phyloP scores from a whole-genome alignment of 2,329 filamentous ascomycete genomes.

The Didymella arachidicola region DNA sequence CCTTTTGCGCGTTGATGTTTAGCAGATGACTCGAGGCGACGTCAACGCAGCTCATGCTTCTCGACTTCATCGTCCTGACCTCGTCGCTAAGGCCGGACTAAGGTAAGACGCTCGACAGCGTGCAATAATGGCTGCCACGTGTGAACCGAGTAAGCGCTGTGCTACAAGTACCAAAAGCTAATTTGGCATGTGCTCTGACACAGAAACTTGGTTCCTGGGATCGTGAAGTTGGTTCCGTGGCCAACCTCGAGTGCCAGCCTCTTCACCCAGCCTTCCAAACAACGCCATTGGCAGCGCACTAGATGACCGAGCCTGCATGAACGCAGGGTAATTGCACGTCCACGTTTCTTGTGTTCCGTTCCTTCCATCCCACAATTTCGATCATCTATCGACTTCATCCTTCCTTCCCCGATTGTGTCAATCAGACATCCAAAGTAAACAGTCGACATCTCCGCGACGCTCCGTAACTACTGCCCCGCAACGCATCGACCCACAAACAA shows the following conservation, averaged over 20 bases:
- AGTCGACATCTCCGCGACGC: conserved; percentile 8
- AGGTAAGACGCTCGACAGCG: too few relatives aligned
- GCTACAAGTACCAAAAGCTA: conserved; percentile 1
- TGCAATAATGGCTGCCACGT: not conserved
- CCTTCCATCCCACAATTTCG: not conserved
- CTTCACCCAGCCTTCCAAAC: conserved; percentile 20
- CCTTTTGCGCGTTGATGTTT: too few relatives aligned
- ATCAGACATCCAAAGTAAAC: not conserved
- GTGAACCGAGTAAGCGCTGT: not conserved
- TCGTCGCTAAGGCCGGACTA: too few relatives aligned
- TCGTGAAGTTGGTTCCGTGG: conserved; percentile 13
- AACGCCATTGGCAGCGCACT: conserved; percentile 16
- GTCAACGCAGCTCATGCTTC: too few relatives aligned
- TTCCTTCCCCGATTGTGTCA: conserved; percentile 1
- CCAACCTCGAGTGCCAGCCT: conserved; percentile 18
- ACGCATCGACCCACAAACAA: conserved; percentile 18
- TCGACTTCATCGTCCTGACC: too few relatives aligned
- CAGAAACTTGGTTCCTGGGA: conserved; percentile 8
- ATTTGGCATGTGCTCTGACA: conserved; percentile 3
- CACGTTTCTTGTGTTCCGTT: conserved; percentile 1
- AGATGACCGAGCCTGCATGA: conserved; percentile 9
- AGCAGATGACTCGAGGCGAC: too few relatives aligned
- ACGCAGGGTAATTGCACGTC: conserved; percentile 8
- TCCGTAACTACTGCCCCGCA: conserved; percentile 19
- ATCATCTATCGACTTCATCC: not conserved